Percentiles rank a stretch among this genome's conserved stretches.
phyloP scores from a whole-genome alignment of 768 basidiomycete species.

The Boletus insuetus region DNA sequence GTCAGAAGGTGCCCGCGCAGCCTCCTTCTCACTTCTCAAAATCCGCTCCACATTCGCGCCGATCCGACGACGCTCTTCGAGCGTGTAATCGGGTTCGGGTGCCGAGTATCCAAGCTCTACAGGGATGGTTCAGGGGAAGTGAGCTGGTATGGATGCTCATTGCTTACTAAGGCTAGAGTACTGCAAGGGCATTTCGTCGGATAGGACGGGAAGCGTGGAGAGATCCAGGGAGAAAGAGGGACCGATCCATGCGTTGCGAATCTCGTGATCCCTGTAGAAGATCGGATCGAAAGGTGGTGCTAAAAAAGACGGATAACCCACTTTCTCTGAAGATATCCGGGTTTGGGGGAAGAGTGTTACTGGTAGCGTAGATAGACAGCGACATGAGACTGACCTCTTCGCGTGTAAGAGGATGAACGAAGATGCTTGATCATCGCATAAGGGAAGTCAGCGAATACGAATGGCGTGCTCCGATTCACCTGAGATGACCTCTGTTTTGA shows the following conservation, averaged over 20 bases:
- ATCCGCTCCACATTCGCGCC: conserved; percentile 61
- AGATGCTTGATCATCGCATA: conserved; percentile 44
- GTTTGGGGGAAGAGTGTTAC: neutral
- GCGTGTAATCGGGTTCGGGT: conserved; percentile 41
- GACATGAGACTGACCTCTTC: conserved; percentile 50
- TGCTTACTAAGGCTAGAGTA: conserved; percentile 64
- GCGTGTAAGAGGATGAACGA: conserved; percentile 72
- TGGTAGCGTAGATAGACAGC: neutral
- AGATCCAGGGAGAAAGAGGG: conserved; percentile 68
- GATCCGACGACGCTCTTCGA: conserved; percentile 60
- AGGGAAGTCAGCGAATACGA: neutral
- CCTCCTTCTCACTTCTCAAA: conserved; percentile 61
- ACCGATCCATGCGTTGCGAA: conserved; percentile 73
- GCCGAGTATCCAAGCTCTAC: conserved; percentile 72
- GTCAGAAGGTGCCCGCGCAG: conserved; percentile 54
- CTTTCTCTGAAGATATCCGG: conserved; percentile 42
- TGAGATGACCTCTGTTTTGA: conserved; percentile 63
- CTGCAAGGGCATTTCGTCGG: conserved; percentile 59
- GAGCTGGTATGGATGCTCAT: neutral
- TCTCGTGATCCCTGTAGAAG: conserved; percentile 59
- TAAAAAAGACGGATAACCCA: conserved; percentile 15
- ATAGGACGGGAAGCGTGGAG: conserved; percentile 47
- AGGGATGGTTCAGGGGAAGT: neutral
- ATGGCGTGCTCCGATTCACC: conserved; percentile 39
- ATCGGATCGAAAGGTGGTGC: neutral